Base-by-base conservation (phyloP, 2,329 filamentous ascomycete species). In the Xylariaceae sp. region DNA sequence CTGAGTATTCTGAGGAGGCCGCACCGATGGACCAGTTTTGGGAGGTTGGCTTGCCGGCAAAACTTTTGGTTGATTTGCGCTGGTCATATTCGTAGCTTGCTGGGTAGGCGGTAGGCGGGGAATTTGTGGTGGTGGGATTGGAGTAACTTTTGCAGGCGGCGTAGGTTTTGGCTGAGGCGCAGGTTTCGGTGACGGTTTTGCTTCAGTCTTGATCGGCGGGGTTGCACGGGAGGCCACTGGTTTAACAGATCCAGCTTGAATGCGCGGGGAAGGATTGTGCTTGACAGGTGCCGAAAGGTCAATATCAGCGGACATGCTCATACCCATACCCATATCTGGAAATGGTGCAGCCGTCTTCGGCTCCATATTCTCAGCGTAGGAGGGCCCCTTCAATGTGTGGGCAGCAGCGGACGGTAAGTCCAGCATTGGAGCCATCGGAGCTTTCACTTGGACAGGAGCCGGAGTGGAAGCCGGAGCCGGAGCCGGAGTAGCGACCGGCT, bases 241-340 rank as follows among this genome's bases (percentile, higher is more conserved):
- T 41, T 61, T 61, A 41, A 64, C 39, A 40, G 47, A 36, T 44
- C 55, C 53, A 18, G 57, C 33, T 6, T 64, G 53, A 5, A 64
- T 56, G 17, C 57, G 61, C 11, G 62, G 58, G 27, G 61, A 63
- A 12, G 58, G 56, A 22, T 54, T 52, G 41, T 65, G 65, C 41
- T 60, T 57, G n/a, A 60, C 62, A 15, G 44, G 45, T 15, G 50
- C 47, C 7, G 63, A 61, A 2, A 65, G 53, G 42, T 66, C 62
- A 9, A 64, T 59, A 45, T 66, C 63, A 6, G 51, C 46, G 39
- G 68, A 57, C 52, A 71, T 71, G 22, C 12, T 14, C 38, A 47
- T 47, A 27, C 68, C 74, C 65, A 78, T 71, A 27, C 76, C 77
- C 76, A 81, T 81, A 54, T 81, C 76, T 2, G 79, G 75, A 53